These are phyloP conservation scores for Solanum microdontum DNA, from an alignment of 257 asterid genomes.

Conservation along the genomic window DNA sequence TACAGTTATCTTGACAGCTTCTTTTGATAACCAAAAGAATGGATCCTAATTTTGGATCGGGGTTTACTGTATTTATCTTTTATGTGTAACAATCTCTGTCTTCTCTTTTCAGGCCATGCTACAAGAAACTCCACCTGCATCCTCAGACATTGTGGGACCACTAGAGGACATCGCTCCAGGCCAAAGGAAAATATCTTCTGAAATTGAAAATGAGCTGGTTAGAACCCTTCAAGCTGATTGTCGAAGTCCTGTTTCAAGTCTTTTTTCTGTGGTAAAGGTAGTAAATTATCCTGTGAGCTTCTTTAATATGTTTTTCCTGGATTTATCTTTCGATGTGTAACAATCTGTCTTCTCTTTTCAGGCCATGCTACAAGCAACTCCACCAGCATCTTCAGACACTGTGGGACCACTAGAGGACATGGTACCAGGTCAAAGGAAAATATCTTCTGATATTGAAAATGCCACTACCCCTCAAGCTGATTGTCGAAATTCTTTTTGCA, in stretches of 20 bases:
- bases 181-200: neutral
- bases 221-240: neutral
- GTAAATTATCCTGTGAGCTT: neutral
- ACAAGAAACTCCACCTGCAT: neutral
- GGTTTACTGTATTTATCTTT: neutral
- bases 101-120: neutral
- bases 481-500: neutral
- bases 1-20: neutral
- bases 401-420: neutral
- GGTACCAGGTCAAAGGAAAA: neutral
- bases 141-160: neutral
- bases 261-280: neutral
- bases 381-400: neutral
- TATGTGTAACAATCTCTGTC: neutral
- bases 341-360: neutral
- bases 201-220: neutral
- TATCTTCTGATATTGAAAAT: neutral
- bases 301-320: neutral
- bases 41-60: neutral
- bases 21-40: neutral
- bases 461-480: neutral
- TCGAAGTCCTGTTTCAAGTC: neutral
- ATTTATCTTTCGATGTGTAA: neutral
- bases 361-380: neutral
- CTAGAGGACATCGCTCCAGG: neutral